Evolutionary conservation across 2,329 filamentous ascomycete species (phyloP).

Genomic region (Sporothrix globosa): DNA sequence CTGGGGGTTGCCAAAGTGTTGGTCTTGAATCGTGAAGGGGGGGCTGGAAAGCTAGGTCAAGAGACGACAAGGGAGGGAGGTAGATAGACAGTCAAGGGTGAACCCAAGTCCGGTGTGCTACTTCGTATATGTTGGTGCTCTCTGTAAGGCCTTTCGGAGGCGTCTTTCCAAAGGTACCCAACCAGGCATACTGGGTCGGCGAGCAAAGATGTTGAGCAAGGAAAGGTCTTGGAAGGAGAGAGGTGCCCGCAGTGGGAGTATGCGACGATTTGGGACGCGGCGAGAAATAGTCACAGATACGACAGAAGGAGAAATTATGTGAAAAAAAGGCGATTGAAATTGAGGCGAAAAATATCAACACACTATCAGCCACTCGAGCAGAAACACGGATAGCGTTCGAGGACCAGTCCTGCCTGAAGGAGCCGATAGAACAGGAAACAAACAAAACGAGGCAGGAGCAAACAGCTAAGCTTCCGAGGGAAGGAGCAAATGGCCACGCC

Average conservation of each 20-base stretch:
- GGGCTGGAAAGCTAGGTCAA: conserved; percentile 10
- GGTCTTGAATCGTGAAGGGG: neutral
- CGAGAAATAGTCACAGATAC: neutral
- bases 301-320: neutral
- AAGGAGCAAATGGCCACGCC: conserved; percentile 10
- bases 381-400: conserved; percentile 4
- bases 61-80: conserved; percentile 10
- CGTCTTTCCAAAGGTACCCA: neutral
- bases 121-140: neutral
- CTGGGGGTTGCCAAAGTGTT: conserved; percentile 6
- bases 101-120: neutral
- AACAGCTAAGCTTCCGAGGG: neutral
- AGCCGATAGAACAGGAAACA: neutral
- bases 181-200: neutral
- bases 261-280: neutral
- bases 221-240: neutral
- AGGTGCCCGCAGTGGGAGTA: neutral
- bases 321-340: neutral
- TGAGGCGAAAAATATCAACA: conserved; percentile 3
- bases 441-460: conserved; percentile 17
- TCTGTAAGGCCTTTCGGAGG: neutral
- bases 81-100: neutral
- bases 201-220: too few relatives aligned
- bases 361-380: neutral
- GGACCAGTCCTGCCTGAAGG: neutral